phyloP scores from a whole-genome alignment of 306 rosid genomes.

The Rosa persica region DNA sequence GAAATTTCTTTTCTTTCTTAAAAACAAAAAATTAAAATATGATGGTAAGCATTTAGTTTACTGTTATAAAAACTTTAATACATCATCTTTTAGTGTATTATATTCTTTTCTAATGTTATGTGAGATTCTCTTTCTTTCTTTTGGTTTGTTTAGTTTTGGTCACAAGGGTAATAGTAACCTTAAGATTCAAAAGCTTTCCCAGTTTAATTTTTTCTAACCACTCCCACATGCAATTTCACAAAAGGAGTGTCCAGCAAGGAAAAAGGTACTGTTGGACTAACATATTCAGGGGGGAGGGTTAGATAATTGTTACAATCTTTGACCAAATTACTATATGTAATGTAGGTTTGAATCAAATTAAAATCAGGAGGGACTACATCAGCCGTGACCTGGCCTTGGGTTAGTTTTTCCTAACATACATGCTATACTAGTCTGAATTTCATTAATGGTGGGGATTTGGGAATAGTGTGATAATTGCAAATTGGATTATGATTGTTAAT shows the following conservation, averaged over 20 bases:
- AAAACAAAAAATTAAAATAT: no score
- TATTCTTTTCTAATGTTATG: background rate
- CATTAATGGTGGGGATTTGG: slow-evolving; percentile 1
- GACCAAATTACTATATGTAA: slow-evolving; percentile 16
- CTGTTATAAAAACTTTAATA: no score
- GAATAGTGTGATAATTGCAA: background rate
- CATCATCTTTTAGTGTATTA: no score
- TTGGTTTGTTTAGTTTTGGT: background rate
- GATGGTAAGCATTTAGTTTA: no score
- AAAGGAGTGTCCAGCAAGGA: background rate
- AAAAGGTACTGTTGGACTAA: background rate
- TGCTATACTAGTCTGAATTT: slow-evolving; percentile 8
- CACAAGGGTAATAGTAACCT: background rate
- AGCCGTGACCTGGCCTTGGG: slow-evolving; percentile 19
- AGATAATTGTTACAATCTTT: slow-evolving; percentile 6
- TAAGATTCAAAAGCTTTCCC: background rate
- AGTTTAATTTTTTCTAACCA: background rate
- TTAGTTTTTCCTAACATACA: background rate
- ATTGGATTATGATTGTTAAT: background rate
- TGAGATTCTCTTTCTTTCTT: background rate
- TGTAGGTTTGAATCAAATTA: slow-evolving; percentile 4
- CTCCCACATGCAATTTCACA: slow-evolving; percentile 9
- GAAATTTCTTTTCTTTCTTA: no score
- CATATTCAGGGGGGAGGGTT: background rate
- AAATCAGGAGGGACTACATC: slow-evolving; percentile 1